phyloP scores from a whole-genome alignment of 352 stramenopile species.

The Globisporangium ultimum region DNA sequence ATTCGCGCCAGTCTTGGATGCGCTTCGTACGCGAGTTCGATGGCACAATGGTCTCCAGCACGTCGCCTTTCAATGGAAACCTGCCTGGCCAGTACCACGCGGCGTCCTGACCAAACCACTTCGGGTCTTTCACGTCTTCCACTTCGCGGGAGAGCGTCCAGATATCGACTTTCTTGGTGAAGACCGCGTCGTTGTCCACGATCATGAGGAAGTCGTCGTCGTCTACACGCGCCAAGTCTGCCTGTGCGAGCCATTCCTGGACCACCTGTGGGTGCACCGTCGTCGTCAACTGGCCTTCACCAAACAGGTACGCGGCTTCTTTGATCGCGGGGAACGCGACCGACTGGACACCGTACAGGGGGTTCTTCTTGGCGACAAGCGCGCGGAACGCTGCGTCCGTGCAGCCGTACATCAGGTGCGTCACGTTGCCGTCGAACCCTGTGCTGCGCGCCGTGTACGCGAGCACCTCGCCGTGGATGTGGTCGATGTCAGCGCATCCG shows the following conservation, averaged over 20 bases:
- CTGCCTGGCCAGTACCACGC: conserved; percentile 72
- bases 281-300: conserved; percentile 57
- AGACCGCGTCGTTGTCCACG: conserved; percentile 77
- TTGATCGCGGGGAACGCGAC: conserved; percentile 38
- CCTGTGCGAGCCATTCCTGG: conserved; percentile 47
- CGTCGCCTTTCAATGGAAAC: conserved; percentile 33
- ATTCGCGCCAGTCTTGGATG: conserved; percentile 67
- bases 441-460: conserved; percentile 57
- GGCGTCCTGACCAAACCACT: conserved; percentile 69
- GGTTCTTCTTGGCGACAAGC: conserved; percentile 52
- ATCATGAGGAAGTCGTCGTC: conserved; percentile 74
- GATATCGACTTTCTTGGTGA: conserved; percentile 78
- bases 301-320: conserved; percentile 33
- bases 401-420: conserved; percentile 78
- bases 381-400: conserved; percentile 25
- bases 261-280: conserved; percentile 57
- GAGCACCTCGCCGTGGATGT: conserved; percentile 69
- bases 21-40: conserved; percentile 34
- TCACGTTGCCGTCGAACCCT: conserved; percentile 54
- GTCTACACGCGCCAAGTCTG: conserved; percentile 30
- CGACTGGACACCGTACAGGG: conserved; percentile 36
- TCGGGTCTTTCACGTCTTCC: conserved; percentile 49
- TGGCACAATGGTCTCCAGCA: conserved; percentile 35
- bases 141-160: conserved; percentile 63
- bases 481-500: conserved; percentile 54